phyloP scores from a whole-genome alignment of 148 eudicot species.

The Camellia granthamiana region DNA sequence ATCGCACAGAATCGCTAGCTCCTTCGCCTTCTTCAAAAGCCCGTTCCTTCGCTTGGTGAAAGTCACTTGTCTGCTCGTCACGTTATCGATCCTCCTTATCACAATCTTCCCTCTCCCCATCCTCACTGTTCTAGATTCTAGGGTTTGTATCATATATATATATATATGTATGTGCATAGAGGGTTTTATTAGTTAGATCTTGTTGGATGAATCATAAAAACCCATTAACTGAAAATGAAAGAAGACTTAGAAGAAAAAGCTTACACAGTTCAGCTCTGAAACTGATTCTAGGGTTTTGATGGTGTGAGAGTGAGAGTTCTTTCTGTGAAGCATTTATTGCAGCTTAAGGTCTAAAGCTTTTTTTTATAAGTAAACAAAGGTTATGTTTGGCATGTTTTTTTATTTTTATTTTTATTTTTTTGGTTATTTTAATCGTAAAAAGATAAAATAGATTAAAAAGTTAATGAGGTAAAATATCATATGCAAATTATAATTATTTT shows the following conservation, averaged over 20 bases:
- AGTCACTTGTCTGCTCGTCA: constrained; percentile 52
- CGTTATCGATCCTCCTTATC: constrained; percentile 51
- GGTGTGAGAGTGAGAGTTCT: not conserved
- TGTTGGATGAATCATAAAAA: not conserved
- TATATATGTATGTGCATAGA: too few relatives aligned
- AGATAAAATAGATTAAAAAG: too few relatives aligned
- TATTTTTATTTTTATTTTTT: too few relatives aligned
- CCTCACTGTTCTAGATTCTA: not conserved
- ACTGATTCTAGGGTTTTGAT: not conserved
- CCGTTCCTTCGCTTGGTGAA: constrained; percentile 58
- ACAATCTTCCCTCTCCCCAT: constrained; percentile 83
- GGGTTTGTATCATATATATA: constrained; percentile 22
- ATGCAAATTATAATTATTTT: too few relatives aligned
- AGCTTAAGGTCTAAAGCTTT: constrained; percentile 4
- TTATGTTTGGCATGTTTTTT: too few relatives aligned
- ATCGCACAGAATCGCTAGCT: constrained; percentile 54
- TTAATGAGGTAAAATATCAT: too few relatives aligned
- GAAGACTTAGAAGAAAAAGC: not conserved
- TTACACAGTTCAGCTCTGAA: constrained; percentile 3
- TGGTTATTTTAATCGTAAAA: too few relatives aligned
- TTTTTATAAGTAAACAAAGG: constrained; percentile 5
- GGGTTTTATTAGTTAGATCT: constrained; percentile 12
- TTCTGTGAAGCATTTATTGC: not conserved
- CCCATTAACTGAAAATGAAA: not conserved
- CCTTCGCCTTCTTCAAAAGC: constrained; percentile 52